Evolutionary conservation across 768 basidiomycete genomes (phyloP).

Genomic region (Trametopsis cervina): DNA sequence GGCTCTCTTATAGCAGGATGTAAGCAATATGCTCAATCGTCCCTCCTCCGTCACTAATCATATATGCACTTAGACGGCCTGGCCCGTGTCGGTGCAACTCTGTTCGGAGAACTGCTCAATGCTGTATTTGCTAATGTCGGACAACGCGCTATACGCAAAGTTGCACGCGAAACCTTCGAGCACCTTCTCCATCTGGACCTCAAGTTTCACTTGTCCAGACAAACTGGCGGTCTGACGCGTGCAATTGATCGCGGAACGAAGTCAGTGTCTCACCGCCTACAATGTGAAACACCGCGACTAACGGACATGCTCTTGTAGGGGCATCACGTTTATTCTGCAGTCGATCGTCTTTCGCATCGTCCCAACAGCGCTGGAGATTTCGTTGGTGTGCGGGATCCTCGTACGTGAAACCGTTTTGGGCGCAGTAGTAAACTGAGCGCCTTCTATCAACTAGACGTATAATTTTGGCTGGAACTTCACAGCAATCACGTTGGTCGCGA

Average conservation of each 20-base stretch:
- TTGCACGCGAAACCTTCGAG: conserved; percentile 92
- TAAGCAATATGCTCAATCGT: conserved; percentile 34
- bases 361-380: conserved; percentile 93
- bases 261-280: conserved; percentile 35
- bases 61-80: conserved; percentile 62
- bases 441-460: conserved; percentile 56
- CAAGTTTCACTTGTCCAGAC: conserved; percentile 85
- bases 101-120: conserved; percentile 89
- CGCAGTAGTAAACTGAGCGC: not conserved
- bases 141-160: conserved; percentile 89
- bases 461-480: conserved; percentile 99
- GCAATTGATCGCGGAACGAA: conserved; percentile 98
- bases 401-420: conserved; percentile 38
- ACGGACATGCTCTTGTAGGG: conserved; percentile 45
- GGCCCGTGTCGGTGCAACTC: conserved; percentile 82
- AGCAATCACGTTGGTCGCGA: conserved; percentile 75
- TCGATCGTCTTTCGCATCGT: conserved; percentile 92
- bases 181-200: conserved; percentile 89
- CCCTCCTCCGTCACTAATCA: not conserved
- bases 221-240: conserved; percentile 92
- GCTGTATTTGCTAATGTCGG: conserved; percentile 96
- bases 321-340: conserved; percentile 91
- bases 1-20: conserved; percentile 91
- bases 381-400: conserved; percentile 95
- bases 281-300: too few species aligned